Percentiles rank a stretch among this genome's conserved stretches.
These are phyloP conservation scores for Paraconiothyrium sp. DNA, from an alignment of 2,329 filamentous ascomycete species.

Conservation along the genomic window DNA sequence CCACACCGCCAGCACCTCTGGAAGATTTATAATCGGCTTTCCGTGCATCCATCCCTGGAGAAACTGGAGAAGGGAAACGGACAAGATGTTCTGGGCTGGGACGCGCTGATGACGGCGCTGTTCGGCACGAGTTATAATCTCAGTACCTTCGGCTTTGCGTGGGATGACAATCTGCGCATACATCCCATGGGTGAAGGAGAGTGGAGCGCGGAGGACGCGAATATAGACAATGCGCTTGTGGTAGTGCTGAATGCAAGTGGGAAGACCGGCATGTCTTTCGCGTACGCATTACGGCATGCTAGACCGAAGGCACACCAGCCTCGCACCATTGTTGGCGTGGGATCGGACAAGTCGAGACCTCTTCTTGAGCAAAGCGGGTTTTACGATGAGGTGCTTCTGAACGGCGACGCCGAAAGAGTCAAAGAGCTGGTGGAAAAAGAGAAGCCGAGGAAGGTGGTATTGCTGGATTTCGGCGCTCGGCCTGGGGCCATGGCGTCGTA, in stretches of 20 bases:
- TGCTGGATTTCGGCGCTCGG: conserved; percentile 37
- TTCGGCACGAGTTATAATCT: conserved; percentile 34
- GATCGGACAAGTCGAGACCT: conserved; percentile 26
- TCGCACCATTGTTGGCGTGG: conserved; percentile 27
- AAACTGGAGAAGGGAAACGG: conserved; percentile 17
- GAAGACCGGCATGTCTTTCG: conserved; percentile 34
- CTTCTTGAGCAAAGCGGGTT: conserved; percentile 27
- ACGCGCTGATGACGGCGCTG: conserved; percentile 26
- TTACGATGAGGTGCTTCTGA: conserved; percentile 30
- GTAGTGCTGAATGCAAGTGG: conserved; percentile 34
- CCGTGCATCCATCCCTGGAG: conserved; percentile 21
- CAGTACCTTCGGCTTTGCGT: conserved; percentile 29
- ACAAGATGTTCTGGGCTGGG: conserved; percentile 29
- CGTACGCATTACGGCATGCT: conserved; percentile 26
- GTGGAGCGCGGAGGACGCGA: conserved; percentile 31
- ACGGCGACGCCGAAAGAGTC: conserved; percentile 21
- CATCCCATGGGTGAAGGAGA: conserved; percentile 27
- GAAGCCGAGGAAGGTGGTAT: conserved; percentile 18
- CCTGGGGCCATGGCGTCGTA: conserved; percentile 22
- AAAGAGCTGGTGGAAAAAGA: conserved; percentile 10
- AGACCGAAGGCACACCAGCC: conserved; percentile 33
- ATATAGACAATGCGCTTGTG: conserved; percentile 26
- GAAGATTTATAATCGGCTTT: conserved; percentile 59
- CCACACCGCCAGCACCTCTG: conserved; percentile 50
- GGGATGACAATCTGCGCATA: conserved; percentile 24